Percentiles rank a stretch among this genome's conserved stretches.
Evolutionary conservation across 2,329 filamentous ascomycete genomes (phyloP).

Genomic region (Claviceps monticola): DNA sequence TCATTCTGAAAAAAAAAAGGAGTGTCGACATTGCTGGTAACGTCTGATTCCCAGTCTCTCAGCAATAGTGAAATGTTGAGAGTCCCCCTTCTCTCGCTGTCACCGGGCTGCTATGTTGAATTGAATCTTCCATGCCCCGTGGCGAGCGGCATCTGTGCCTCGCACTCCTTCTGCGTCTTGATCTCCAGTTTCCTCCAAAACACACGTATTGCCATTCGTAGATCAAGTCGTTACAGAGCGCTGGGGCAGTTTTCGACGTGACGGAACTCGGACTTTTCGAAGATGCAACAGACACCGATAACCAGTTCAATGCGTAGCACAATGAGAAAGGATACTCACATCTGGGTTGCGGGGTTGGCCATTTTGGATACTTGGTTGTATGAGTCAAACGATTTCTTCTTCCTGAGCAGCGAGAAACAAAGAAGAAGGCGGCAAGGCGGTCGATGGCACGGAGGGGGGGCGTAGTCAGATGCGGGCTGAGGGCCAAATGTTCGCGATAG

Average conservation of each 20-base stretch:
- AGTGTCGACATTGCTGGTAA: not conserved
- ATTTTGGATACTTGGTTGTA: constrained; percentile 31
- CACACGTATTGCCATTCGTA: not conserved
- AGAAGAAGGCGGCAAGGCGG: constrained; percentile 16
- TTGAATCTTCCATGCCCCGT: not conserved
- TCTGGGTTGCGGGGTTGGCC: constrained; percentile 47
- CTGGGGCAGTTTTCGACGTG: not conserved
- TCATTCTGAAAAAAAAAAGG: no score
- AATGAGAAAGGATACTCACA: constrained; percentile 31
- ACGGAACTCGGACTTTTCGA: not conserved
- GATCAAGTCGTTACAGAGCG: no score
- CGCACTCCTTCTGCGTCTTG: not conserved
- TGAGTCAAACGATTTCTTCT: constrained; percentile 8
- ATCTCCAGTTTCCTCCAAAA: not conserved
- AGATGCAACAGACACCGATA: not conserved
- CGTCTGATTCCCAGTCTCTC: not conserved
- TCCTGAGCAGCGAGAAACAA: constrained; percentile 13
- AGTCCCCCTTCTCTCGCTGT: not conserved
- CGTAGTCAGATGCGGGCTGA: constrained; percentile 6
- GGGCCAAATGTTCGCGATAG: constrained; percentile 7
- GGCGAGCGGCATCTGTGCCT: not conserved
- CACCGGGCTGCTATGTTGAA: not conserved
- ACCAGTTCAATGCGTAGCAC: not conserved
- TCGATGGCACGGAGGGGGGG: constrained; percentile 7
- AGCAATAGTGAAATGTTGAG: not conserved